A percentile compares a stretch with the other conserved stretches of the same genome.
Conservation (phyloP, 768 basidiomycete species). For the Gymnopilus junonius region DNA sequence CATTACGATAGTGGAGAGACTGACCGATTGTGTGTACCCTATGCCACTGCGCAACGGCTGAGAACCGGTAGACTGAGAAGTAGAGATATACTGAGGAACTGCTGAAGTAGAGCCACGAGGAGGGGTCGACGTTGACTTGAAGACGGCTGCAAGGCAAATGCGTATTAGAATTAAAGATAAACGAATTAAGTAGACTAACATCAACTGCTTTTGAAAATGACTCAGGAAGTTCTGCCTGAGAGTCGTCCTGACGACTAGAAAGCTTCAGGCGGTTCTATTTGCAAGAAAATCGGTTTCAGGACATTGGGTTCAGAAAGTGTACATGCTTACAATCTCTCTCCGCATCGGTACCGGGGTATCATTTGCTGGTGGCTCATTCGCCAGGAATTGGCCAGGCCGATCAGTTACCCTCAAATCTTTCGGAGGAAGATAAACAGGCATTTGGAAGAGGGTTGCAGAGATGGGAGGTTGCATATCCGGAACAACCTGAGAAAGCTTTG, state of each 20-base stretch:
- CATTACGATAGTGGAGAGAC: not conserved
- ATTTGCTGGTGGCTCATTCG: not conserved
- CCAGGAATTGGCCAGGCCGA: constrained; percentile 9
- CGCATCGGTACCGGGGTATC: constrained; percentile 9
- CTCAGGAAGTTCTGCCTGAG: not conserved
- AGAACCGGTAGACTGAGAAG: not conserved
- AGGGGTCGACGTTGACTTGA: constrained; percentile 14
- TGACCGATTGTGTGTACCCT: not conserved
- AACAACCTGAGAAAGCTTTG: constrained; percentile 1
- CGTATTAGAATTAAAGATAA: not conserved
- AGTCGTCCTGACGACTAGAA: constrained; percentile 12
- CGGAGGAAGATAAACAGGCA: constrained; percentile 23
- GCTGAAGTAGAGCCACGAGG: constrained; percentile 4
- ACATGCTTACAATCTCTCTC: constrained; percentile 25
- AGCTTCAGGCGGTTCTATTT: constrained; percentile 22
- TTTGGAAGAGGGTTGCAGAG: constrained; percentile 16
- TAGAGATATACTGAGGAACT: not conserved
- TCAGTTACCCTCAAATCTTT: constrained; percentile 22
- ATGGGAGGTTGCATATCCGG: constrained; percentile 4
- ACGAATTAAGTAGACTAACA: not conserved
- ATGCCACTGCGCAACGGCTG: not conserved
- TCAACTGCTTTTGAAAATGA: not conserved
- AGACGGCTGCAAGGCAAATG: not conserved
- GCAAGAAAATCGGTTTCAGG: not conserved
- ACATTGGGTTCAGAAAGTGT: not conserved